Percentiles rank a stretch among this genome's conserved stretches.
Evolutionary conservation across 2,329 filamentous ascomycete genomes (phyloP).

Genomic region (Pseudogymnoascus sp.): DNA sequence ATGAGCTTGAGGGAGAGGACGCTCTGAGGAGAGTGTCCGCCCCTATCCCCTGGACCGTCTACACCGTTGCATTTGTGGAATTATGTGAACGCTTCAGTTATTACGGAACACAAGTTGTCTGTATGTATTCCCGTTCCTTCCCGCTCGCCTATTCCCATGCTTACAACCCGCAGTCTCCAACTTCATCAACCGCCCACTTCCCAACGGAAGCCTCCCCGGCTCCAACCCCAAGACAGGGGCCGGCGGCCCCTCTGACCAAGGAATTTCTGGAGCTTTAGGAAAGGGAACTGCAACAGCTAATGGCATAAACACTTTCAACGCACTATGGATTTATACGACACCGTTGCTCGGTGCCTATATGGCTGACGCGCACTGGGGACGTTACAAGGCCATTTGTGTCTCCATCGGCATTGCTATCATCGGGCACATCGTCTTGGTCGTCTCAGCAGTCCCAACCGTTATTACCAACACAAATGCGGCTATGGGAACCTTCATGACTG

Average conservation of each 20-base stretch:
- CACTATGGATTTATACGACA: constrained; percentile 34
- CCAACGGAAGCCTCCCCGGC: constrained; percentile 28
- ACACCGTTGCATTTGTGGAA: constrained; percentile 55
- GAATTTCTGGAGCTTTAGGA: constrained; percentile 34
- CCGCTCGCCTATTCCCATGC: background rate
- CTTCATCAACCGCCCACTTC: constrained; percentile 45
- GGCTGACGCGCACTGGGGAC: constrained; percentile 51
- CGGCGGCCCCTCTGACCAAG: constrained; percentile 12
- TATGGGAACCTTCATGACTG: constrained; percentile 45
- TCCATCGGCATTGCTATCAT: constrained; percentile 40
- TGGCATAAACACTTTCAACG: constrained; percentile 37
- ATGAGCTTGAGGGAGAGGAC: constrained; percentile 10
- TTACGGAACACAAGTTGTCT: constrained; percentile 55
- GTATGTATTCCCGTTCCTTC: constrained; percentile 33
- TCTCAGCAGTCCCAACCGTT: constrained; percentile 44
- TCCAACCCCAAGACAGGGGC: constrained; percentile 5
- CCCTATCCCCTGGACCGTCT: constrained; percentile 23
- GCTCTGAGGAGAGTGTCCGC: constrained; percentile 13
- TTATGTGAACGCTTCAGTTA: constrained; percentile 59
- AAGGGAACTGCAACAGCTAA: constrained; percentile 44
- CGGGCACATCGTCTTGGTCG: constrained; percentile 47
- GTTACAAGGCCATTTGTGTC: constrained; percentile 54
- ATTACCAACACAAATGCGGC: constrained; percentile 34
- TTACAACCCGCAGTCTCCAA: constrained; percentile 38
- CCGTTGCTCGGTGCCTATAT: constrained; percentile 47